These are phyloP conservation scores for Pezicula rhizophila DNA, from an alignment of 2,329 filamentous ascomycete species.

Conservation along the genomic window DNA sequence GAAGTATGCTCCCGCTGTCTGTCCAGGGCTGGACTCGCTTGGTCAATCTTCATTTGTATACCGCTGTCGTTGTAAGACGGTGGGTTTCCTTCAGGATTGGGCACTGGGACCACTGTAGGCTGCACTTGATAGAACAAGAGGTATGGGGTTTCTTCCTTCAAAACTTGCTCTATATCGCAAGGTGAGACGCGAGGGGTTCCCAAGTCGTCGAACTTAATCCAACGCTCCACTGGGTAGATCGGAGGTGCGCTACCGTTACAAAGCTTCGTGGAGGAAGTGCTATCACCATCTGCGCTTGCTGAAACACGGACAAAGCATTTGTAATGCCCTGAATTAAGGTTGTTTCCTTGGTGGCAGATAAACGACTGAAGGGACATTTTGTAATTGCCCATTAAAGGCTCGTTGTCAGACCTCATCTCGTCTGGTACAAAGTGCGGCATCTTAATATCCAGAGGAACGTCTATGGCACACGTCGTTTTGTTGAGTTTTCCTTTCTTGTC, in stretches of 20 bases:
- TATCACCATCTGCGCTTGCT: conserved; percentile 53
- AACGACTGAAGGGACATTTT: conserved; percentile 87
- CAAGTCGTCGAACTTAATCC: conserved; percentile 94
- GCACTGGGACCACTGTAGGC: conserved; percentile 65
- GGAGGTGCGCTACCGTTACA: conserved; percentile 43
- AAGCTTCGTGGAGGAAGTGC: conserved; percentile 41
- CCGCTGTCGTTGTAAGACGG: conserved; percentile 50
- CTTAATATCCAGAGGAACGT: conserved; percentile 80
- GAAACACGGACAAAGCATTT: conserved; percentile 76
- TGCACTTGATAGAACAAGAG: conserved; percentile 93
- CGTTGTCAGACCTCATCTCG: conserved; percentile 54
- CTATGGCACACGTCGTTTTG: conserved; percentile 75
- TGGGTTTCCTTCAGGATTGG: conserved; percentile 39
- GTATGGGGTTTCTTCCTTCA: conserved; percentile 87
- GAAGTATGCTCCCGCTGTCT: conserved; percentile 20
- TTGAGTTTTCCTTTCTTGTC: conserved; percentile 60
- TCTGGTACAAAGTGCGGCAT: conserved; percentile 90
- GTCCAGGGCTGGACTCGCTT: conserved; percentile 7
- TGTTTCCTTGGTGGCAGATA: conserved; percentile 84
- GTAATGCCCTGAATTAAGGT: conserved; percentile 86
- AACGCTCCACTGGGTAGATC: conserved; percentile 66
- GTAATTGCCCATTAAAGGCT: conserved; percentile 74
- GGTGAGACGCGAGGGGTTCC: conserved; percentile 61
- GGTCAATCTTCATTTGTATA: conserved; percentile 13
- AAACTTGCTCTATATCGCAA: conserved; percentile 70